Evolutionary conservation across 768 basidiomycete species (phyloP), one percentile per base, ranked within the genome.

Genomic region (Trametes maxima): DNA sequence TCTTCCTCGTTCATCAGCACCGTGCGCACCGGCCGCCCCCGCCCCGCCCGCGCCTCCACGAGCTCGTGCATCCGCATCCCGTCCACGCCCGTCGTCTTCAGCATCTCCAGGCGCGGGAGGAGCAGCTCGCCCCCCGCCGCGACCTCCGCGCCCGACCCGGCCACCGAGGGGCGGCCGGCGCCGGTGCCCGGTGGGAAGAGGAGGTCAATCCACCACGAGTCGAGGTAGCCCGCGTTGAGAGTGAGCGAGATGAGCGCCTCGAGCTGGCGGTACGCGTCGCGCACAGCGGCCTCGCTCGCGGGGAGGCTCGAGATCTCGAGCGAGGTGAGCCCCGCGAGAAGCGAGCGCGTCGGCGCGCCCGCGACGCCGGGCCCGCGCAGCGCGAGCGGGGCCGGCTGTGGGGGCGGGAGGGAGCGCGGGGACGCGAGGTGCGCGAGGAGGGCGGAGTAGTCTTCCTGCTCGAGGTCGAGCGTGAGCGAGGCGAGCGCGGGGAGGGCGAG

Each of bases 281-380:
- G 70, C 25, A 76, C 62, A 25, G 72, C 71, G 0, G 66, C 54
- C 19, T 57, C 35, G 53, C 73, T 71, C 67, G 82, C 84, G 0
- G 79, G 79, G 43, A 89, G 72, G 16, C 78, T 79, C 1, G 76
- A 68, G 43, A 91, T 70, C 68, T 85, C 84, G 52, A 90, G 75
- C 57, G 76, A 72, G 54, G 82, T 76, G 48, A 91, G 70, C 16
- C 77, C 76, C 16, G 72, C 73, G 43, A 89, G 77, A 11, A 86
- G 54, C 14, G 81, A 80, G 57, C 79, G 76, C 42, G 56, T 21
- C 14, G 48, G 76, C 16, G 14, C 17, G 24, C 60, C 58, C 17
- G 55, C 57, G 49, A 58, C 57, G 16, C 62, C 62, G 5, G 56
- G 56, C n/a, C 62, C 51, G 56, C 61, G 44, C 17, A 62, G 62